Percentiles rank a stretch among this genome's conserved stretches.
These are phyloP conservation scores for Carex arenaria DNA, from an alignment of 202 grass and related monocot genomes.

Conservation along the genomic window DNA sequence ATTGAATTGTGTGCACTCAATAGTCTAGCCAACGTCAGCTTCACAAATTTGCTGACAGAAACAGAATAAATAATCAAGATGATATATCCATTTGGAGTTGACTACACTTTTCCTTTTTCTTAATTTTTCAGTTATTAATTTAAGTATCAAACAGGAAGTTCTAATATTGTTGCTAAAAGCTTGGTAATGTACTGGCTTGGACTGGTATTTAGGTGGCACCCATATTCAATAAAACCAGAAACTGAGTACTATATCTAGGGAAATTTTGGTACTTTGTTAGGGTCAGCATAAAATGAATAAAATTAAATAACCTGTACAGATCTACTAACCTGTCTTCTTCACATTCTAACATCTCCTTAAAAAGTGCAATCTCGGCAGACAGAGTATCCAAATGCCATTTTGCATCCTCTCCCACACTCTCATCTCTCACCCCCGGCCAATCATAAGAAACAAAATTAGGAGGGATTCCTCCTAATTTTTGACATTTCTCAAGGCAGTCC, in stretches of 20 bases:
- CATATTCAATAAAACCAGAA: constrained; percentile 2
- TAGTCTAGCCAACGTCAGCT: constrained; percentile 70
- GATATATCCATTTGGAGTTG: background rate
- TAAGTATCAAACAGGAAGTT: background rate
- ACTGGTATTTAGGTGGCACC: background rate
- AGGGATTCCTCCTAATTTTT: constrained; percentile 22
- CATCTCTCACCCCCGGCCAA: constrained; percentile 29
- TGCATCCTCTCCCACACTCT: constrained; percentile 31
- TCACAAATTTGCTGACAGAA: constrained; percentile 69
- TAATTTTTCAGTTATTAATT: background rate
- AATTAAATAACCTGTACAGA: background rate
- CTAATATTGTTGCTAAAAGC: constrained; percentile 6
- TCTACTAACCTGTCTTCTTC: constrained; percentile 66
- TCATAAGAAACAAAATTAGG: constrained; percentile 27
- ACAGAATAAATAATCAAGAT: constrained; percentile 7
- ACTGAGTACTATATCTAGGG: background rate
- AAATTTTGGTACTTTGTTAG: background rate
- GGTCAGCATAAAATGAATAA: background rate
- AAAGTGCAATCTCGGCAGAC: constrained; percentile 63
- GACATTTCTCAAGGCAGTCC: constrained; percentile 37
- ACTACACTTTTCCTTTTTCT: background rate
- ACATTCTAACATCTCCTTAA: constrained; percentile 52
- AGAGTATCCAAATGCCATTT: constrained; percentile 79
- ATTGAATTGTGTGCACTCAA: constrained; percentile 62
- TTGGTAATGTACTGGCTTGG: constrained; percentile 4